Evolutionary conservation across 306 rosid genomes (phyloP), one percentile per base, ranked within the genome.

Genomic region (Alnus glutinosa): DNA sequence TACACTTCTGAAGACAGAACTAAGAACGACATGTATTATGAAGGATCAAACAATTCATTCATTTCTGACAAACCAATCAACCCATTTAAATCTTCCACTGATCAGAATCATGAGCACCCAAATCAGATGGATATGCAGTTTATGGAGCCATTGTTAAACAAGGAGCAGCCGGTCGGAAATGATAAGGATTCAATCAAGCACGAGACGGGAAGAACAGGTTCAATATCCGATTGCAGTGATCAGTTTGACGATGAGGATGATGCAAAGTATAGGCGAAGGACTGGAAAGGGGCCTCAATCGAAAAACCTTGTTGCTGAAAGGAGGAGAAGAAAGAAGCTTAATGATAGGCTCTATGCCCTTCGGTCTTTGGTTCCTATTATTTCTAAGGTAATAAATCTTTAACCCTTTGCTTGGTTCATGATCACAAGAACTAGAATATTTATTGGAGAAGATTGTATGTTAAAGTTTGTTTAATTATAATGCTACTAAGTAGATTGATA

Each of bases 271-370:
- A 86, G 91, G 28, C 77, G 91, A 55, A 90, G 92, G 62, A 89
- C 85, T 44, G 96, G 94, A 30, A 87, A 93, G 74, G 93, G 90
- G 47, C 89, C 88, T 83, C 93, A 91, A 18, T 90, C 97, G 2
- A 95, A 95, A 75, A 95, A 95, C 81, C 92, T 95, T 52, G 73
- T 82, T 4, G 99, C 99, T 0, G 98, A 95, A 88, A 90, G 99
- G 70, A 93, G 71, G 81, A 90, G 99, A 83, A 93, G 99, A 87
- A 95, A 95, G 90, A 95, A 95, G 80, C 93, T 95, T 4, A 95
- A 95, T 50, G 96, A 95, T 14, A 85, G 97, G 81, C 84, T 95
- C 16, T 93, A 91, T n/a, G 77, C 85, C 44, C 97, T 95, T 76
- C 89, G 99, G 28, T 84, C 97, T 19, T 80, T 95, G 93, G 99